These are phyloP conservation scores for Penicillium polonicum DNA, from an alignment of 2,329 filamentous ascomycete genomes.

Conservation along the genomic window DNA sequence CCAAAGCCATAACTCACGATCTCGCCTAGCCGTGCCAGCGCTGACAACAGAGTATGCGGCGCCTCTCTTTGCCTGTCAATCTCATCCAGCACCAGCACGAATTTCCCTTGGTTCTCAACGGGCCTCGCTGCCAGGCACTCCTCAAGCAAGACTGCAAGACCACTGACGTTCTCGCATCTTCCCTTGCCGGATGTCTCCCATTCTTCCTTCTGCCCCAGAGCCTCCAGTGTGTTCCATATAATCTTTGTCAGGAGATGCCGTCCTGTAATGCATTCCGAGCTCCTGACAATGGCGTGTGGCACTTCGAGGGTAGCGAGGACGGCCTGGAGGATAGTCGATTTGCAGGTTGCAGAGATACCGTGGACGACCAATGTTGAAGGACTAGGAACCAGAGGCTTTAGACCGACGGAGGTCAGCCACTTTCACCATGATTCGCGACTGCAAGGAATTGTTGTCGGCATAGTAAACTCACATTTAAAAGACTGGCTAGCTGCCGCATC, in stretches of 20 bases:
- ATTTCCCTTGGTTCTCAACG: slow-evolving; percentile 51
- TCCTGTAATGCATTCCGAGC: slow-evolving; percentile 48
- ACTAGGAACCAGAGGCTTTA: slow-evolving; percentile 54
- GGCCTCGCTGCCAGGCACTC: slow-evolving; percentile 36
- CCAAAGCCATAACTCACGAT: slow-evolving; percentile 55
- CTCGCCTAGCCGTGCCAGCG: slow-evolving; percentile 77
- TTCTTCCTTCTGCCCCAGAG: slow-evolving; percentile 37
- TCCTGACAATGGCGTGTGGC: slow-evolving; percentile 43
- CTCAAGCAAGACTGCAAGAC: slow-evolving; percentile 69
- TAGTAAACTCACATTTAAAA: slow-evolving; percentile 40
- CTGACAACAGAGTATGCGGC: slow-evolving; percentile 73
- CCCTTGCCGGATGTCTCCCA: slow-evolving; percentile 51
- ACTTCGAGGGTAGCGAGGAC: slow-evolving; percentile 62
- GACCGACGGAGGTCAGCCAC: not conserved
- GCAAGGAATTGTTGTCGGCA: not conserved
- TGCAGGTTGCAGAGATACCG: slow-evolving; percentile 83
- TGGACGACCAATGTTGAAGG: slow-evolving; percentile 75
- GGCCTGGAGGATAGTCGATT: slow-evolving; percentile 67
- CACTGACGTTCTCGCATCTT: slow-evolving; percentile 77
- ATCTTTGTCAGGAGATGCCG: slow-evolving; percentile 49
- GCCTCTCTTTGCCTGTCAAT: slow-evolving; percentile 83
- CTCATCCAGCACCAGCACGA: slow-evolving; percentile 82
- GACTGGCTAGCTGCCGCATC: slow-evolving; percentile 40
- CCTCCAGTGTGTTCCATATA: slow-evolving; percentile 40
- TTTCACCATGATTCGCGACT: not conserved